Percentiles rank a stretch among this genome's conserved stretches.
Evolutionary conservation across 1,284 basidiomycete species (phyloP).

Genomic region (Tylopilus orsonianus): DNA sequence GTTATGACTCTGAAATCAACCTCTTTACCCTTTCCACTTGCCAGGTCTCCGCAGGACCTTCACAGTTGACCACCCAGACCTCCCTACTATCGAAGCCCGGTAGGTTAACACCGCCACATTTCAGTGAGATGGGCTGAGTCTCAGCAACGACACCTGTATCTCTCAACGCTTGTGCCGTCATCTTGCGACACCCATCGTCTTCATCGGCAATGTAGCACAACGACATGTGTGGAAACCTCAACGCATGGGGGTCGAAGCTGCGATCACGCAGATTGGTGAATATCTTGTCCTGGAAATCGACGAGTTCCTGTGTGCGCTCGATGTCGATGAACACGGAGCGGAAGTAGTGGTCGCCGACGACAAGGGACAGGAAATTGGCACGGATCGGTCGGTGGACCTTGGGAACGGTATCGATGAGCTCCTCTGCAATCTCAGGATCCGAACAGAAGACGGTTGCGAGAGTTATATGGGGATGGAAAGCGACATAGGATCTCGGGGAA

Average conservation of each 20-base stretch:
- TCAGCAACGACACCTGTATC: slow-evolving; percentile 34
- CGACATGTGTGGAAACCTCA: slow-evolving; percentile 67
- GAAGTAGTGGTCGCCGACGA: slow-evolving; percentile 61
- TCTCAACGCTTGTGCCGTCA: slow-evolving; percentile 38
- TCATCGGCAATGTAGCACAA: slow-evolving; percentile 66
- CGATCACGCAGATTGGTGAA: slow-evolving; percentile 36
- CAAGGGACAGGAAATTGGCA: slow-evolving; percentile 50
- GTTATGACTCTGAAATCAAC: slow-evolving; percentile 19
- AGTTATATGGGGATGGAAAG: slow-evolving; percentile 68
- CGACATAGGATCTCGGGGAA: slow-evolving; percentile 46
- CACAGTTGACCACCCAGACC: slow-evolving; percentile 63
- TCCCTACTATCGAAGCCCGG: slow-evolving; percentile 50
- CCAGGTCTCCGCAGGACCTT: slow-evolving; percentile 65
- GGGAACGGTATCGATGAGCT: slow-evolving; percentile 45
- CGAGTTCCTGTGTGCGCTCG: slow-evolving; percentile 44
- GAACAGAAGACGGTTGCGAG: slow-evolving; percentile 49
- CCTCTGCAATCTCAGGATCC: slow-evolving; percentile 16
- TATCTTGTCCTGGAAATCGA: slow-evolving; percentile 49
- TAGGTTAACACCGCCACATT: slow-evolving; percentile 37
- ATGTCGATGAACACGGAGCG: slow-evolving; percentile 66
- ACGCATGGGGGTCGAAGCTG: slow-evolving; percentile 44
- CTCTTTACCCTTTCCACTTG: slow-evolving; percentile 44
- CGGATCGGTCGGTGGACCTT: slow-evolving; percentile 28
- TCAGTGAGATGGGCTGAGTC: slow-evolving; percentile 34
- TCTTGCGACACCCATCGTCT: slow-evolving; percentile 44